These are phyloP conservation scores for Syzygium aromaticum DNA, from an alignment of 345 rosid genomes.

Conservation along the genomic window DNA sequence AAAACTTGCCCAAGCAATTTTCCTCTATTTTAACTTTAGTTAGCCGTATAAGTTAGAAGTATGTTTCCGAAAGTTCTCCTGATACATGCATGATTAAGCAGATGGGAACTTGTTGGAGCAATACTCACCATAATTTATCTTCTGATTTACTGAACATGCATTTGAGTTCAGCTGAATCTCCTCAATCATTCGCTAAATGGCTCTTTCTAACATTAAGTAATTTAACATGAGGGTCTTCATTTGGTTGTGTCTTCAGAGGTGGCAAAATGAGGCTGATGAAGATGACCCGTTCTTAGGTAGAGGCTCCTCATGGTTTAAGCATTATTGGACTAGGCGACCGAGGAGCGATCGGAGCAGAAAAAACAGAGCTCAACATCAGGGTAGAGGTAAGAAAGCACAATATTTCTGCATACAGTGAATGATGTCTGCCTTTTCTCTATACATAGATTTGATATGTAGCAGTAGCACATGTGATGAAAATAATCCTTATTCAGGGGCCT, in stretches of 20 bases:
- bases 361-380: conserved; percentile 19
- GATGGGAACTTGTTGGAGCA: neutral
- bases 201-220: neutral
- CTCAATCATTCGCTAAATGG: neutral
- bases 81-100: neutral
- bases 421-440: neutral
- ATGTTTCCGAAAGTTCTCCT: neutral
- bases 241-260: conserved; percentile 24
- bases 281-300: conserved; percentile 37
- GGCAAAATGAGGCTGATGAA: conserved; percentile 39
- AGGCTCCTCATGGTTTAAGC: conserved; percentile 55
- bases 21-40: neutral
- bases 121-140: neutral
- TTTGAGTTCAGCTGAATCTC: neutral
- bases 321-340: conserved; percentile 31
- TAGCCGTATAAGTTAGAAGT: neutral
- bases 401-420: neutral
- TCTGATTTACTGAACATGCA: neutral
- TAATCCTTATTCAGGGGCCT: neutral
- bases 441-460: neutral
- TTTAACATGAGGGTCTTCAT: neutral
- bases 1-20: neutral
- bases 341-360: conserved; percentile 25
- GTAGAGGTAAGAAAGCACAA: conserved; percentile 45
- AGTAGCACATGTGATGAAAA: neutral